These are phyloP conservation scores for Glarea lozoyensis DNA, from an alignment of 495 filamentous ascomycete species.

Conservation along the genomic window DNA sequence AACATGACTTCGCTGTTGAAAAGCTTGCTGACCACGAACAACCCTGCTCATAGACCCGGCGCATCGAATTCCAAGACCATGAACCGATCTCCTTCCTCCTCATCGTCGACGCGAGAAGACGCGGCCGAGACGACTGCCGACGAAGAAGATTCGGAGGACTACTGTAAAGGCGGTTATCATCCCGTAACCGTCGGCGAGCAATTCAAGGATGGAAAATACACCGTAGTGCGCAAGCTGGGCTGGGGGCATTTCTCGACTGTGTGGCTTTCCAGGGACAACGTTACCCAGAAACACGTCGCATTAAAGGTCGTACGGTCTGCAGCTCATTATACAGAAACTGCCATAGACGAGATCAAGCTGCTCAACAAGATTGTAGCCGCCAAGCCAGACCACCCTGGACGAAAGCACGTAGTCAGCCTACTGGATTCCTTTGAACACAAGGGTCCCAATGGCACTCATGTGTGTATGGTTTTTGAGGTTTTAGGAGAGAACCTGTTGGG, in stretches of 20 bases:
- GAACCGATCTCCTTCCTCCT: constrained; percentile 73
- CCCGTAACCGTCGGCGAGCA: constrained; percentile 88
- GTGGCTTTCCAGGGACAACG: constrained; percentile 91
- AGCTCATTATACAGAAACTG: constrained; percentile 97
- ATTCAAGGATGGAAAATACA: constrained; percentile 97
- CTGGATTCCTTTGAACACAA: constrained; percentile 97
- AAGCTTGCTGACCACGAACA: constrained; percentile 21
- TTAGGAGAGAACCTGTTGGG: constrained; percentile 92
- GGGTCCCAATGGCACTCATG: constrained; percentile 90
- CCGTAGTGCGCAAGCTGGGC: constrained; percentile 90
- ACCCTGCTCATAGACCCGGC: constrained; percentile 24
- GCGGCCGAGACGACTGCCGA: constrained; percentile 89
- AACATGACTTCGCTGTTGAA: constrained; percentile 20
- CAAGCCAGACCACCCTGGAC: constrained; percentile 86
- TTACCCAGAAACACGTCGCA: constrained; percentile 86
- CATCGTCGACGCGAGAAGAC: constrained; percentile 58
- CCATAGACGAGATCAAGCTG: constrained; percentile 97
- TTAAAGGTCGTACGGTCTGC: constrained; percentile 96
- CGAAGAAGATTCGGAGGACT: constrained; percentile 97
- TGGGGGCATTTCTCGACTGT: constrained; percentile 99
- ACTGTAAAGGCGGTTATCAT: constrained; percentile 98
- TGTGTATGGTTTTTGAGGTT: constrained; percentile 99
- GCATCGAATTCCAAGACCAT: constrained; percentile 24
- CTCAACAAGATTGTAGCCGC: constrained; percentile 94
- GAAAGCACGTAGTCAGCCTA: constrained; percentile 88